Base-by-base conservation (phyloP, 306 rosid species). In the Citrullus mucosospermus region DNA sequence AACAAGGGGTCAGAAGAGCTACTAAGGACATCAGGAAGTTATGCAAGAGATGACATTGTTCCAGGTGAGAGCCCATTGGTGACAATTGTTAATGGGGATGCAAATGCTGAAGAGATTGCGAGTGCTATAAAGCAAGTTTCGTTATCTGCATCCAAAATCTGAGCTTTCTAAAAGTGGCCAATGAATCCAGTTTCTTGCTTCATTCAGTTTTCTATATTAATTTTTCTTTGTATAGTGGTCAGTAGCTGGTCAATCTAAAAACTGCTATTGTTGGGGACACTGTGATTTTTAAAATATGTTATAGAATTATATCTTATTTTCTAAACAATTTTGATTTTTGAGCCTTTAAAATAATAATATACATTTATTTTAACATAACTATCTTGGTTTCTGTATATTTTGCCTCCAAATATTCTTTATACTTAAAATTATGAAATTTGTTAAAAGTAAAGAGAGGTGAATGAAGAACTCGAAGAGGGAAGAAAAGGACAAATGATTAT, bases 21-120 rank as follows among this genome's bases (percentile, higher is more conserved):
- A 41, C 90, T 88, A 20, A 83, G 97, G 88, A 83, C 96, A 77
- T 78, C 89, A 12, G 98, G 93, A 80, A 93, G 97, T 81, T 91
- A 90, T 69, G 87, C 75, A 2, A 91, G 86, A 77, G 96, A 85
- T 9, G 98, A 93, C 69, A 78, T 82, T 11, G 93, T 93, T 9
- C 96, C 97, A 13, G 80, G 80, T 15, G 87, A 86, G 79, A 91
- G 93, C 80, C 93, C 92, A n/a, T 76, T 91, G 68, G 80, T 86
- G 44, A 8, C 65, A 16, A 58, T 5, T 11, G 74, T 86, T 4
- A 79, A 73, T 25, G 87, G 80, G 43, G 30, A 80, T 43, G 84
- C 86, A 67, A 78, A 51, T 32, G 81, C 84, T 16, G 81, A 78
- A 44, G 85, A 89, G 73, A 87, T 89, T 55, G 82, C 85, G 50